Evolutionary conservation across 1,139 yeast species (phyloP).

Genomic region (Diutina rugosa): DNA sequence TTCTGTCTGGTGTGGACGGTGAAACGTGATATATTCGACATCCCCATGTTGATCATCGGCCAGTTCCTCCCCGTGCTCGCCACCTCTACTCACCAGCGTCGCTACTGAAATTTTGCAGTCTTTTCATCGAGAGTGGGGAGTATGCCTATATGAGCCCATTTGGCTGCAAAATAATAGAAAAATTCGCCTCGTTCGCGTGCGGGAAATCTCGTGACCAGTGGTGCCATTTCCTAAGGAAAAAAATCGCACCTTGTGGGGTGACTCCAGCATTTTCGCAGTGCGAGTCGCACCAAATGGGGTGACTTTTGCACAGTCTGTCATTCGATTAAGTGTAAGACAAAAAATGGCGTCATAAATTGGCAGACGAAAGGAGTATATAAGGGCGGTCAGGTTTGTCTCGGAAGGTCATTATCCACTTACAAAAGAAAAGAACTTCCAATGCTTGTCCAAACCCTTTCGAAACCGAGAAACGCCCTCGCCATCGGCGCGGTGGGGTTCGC

Average conservation of each 20-base stretch:
- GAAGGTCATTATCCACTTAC: not conserved
- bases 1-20: conserved; percentile 54
- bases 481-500: not conserved
- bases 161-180: not conserved
- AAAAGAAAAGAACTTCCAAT: not conserved
- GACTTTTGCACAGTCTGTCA: not conserved
- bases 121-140: no score
- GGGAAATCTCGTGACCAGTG: not conserved
- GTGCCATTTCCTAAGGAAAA: not conserved
- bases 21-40: conserved; percentile 79
- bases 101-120: not conserved
- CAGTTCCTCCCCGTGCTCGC: conserved; percentile 34
- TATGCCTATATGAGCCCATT: not conserved
- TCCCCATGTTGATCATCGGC: conserved; percentile 49
- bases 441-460: not conserved
- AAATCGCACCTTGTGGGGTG: no score
- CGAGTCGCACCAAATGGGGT: not conserved
- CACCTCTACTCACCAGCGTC: conserved; percentile 18
- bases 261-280: no score
- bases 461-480: not conserved
- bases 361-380: not conserved
- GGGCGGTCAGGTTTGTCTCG: not conserved
- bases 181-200: not conserved
- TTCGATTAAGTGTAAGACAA: no score
- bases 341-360: not conserved